A percentile compares a stretch with the other conserved stretches of the same genome.
phyloP scores from a whole-genome alignment of 371 early-diverging fungal species.

The Mucor mucedo region DNA sequence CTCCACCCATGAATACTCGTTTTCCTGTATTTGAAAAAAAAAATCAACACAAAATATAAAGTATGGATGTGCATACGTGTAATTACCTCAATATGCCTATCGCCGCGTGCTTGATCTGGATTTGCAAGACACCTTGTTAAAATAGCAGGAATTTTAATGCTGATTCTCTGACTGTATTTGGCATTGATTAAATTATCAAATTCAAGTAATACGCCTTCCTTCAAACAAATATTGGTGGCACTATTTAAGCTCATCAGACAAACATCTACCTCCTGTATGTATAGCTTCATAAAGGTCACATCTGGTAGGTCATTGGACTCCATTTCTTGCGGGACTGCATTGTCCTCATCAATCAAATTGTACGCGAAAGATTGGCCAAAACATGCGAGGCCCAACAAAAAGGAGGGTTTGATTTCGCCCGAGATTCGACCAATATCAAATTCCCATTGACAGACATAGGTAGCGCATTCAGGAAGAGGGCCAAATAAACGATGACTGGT shows the following conservation, averaged over 20 bases:
- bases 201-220: constrained; percentile 63
- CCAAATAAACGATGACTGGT: constrained; percentile 80
- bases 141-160: constrained; percentile 67
- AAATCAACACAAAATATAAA: background rate
- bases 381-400: constrained; percentile 59
- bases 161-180: constrained; percentile 62
- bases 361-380: constrained; percentile 72
- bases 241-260: constrained; percentile 68
- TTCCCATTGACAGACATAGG: constrained; percentile 79
- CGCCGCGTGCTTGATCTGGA: constrained; percentile 34
- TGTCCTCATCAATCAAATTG: constrained; percentile 76
- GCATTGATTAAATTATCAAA: constrained; percentile 73
- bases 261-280: constrained; percentile 64
- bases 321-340: constrained; percentile 64
- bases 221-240: constrained; percentile 58
- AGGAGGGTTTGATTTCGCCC: constrained; percentile 75
- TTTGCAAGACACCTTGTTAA: constrained; percentile 61
- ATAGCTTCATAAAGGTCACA: constrained; percentile 68
- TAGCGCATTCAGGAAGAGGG: constrained; percentile 69
- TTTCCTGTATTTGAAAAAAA: constrained; percentile 2
- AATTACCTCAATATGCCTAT: constrained; percentile 14
- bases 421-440: constrained; percentile 69
- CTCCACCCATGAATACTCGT: constrained; percentile 72
- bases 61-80: background rate
- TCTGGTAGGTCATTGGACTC: constrained; percentile 59